Base-by-base conservation (phyloP, 2,329 filamentous ascomycete genomes). In the Neofusicoccum parvum region DNA sequence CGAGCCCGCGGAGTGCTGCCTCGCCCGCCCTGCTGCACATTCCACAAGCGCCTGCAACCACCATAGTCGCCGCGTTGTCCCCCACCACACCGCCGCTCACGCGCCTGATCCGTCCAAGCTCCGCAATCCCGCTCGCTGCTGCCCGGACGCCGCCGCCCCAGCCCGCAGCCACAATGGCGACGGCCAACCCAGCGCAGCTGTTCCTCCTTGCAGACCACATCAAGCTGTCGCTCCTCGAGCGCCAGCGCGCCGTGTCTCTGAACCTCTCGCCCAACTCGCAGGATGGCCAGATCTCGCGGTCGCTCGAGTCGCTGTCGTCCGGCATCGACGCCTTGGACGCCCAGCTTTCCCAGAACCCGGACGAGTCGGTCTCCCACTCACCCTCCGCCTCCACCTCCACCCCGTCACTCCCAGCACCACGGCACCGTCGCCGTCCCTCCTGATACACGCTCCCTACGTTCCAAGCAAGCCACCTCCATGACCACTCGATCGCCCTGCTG, bases 121-220 rank as follows among this genome's bases (percentile, higher is more conserved):
- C 60, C 34, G 36, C 43, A 54, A 34, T 27, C 56, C 37, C 64
- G 15, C 49, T 14, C 20, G 3, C 43, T 14, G 27, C 32, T 27
- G 41, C 20, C 51, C 37, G 20, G 10, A 36, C 67, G 63, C 62
- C 49, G 53, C 11, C 64, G 48, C 36, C 45, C 45, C 48, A 23
- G 48, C 39, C 41, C 62, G 54, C 39, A 48, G 39, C 62, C 62
- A 56, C 62, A 50, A 63, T 63, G 73, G 72, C 75, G 63, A 77
- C 77, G 72, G 83, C 82, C 67, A 87, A 84, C 70, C 83, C 87
- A 58, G 84, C 85, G 14, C 94, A 97, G 79, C 89, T 98, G 70
- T 92, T 94, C 77, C 90, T 98, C 63, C 88, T 98, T 66, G 92
- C 94, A 73, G 95, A 99, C 81, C 94, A 98, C 80, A 92, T 98